Conservation (phyloP, 2,329 filamentous ascomycete species). For the Sarocladiaceae sp. region DNA sequence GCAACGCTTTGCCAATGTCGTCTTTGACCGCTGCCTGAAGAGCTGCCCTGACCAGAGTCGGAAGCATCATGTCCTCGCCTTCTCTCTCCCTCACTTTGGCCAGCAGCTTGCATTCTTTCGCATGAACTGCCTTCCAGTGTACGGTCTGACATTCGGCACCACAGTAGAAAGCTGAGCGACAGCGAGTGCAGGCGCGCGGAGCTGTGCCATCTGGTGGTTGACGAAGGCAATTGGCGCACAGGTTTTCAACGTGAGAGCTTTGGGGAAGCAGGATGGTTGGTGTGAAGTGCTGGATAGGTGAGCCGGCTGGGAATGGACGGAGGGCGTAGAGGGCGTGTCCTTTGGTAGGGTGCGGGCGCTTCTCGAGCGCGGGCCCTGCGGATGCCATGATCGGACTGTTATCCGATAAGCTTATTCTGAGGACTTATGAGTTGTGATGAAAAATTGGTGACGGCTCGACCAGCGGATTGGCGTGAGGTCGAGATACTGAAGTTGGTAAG, state of each 20-base stretch:
- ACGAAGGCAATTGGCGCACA: conserved; percentile 48
- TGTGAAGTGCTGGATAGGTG: conserved; percentile 38
- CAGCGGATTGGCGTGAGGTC: not conserved
- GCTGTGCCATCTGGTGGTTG: conserved; percentile 12
- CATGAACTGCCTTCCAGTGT: conserved; percentile 50
- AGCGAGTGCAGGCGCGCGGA: conserved; percentile 45
- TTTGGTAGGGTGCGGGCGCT: conserved; percentile 25
- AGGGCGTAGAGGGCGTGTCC: conserved; percentile 45
- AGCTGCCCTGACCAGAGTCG: conserved; percentile 51
- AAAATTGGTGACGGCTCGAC: too few relatives aligned
- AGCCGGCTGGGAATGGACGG: conserved; percentile 38
- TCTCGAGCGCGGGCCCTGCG: conserved; percentile 17
- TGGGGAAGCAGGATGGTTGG: conserved; percentile 44
- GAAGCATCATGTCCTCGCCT: conserved; percentile 28
- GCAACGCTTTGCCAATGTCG: conserved; percentile 28
- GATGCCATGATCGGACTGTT: conserved; percentile 11
- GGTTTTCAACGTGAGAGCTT: conserved; percentile 31
- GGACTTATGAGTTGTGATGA: not conserved
- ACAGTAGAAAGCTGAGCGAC: conserved; percentile 53
- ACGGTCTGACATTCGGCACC: conserved; percentile 46
- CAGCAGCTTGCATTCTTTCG: conserved; percentile 49
- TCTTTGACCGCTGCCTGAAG: conserved; percentile 44
- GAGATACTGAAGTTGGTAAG: not conserved
- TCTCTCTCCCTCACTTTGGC: conserved; percentile 18
- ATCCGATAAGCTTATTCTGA: not conserved